phyloP scores from a whole-genome alignment of 441 rosid genomes.

The Geranium incanum region DNA sequence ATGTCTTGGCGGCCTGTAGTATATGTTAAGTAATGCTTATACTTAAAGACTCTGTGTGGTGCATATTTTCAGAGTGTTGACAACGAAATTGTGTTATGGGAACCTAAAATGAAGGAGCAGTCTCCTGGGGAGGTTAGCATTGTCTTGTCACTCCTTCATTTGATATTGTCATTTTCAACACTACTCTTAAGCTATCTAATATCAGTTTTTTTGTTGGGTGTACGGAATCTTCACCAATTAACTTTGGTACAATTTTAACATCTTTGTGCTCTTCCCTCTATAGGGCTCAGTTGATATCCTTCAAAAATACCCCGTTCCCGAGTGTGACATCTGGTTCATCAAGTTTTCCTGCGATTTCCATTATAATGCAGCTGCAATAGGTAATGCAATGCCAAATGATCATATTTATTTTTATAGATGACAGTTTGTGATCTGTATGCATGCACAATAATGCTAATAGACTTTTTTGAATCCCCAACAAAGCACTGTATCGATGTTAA shows the following conservation, averaged over 20 bases:
- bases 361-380: constrained; percentile 68
- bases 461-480: neutral
- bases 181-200: neutral
- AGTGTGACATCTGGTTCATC: constrained; percentile 95
- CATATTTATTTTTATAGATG: neutral
- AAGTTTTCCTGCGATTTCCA: constrained; percentile 89
- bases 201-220: neutral
- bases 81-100: constrained; percentile 91
- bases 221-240: neutral
- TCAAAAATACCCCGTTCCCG: constrained; percentile 83
- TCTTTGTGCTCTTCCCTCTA: constrained; percentile 15
- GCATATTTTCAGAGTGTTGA: constrained; percentile 72
- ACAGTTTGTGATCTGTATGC: neutral
- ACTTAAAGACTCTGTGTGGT: constrained; percentile 16
- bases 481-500: neutral
- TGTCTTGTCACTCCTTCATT: constrained; percentile 12
- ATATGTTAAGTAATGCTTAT: constrained; percentile 9
- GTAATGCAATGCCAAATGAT: constrained; percentile 27
- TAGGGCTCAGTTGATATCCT: constrained; percentile 86
- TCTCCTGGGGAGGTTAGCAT: constrained; percentile 90
- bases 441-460: neutral
- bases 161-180: neutral
- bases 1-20: neutral
- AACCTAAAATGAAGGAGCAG: constrained; percentile 87
- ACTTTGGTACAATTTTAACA: neutral